Evolutionary conservation across 192 early-diverging fungal species (phyloP), one percentile per base, ranked within the genome.

Genomic region (Podila epigama): DNA sequence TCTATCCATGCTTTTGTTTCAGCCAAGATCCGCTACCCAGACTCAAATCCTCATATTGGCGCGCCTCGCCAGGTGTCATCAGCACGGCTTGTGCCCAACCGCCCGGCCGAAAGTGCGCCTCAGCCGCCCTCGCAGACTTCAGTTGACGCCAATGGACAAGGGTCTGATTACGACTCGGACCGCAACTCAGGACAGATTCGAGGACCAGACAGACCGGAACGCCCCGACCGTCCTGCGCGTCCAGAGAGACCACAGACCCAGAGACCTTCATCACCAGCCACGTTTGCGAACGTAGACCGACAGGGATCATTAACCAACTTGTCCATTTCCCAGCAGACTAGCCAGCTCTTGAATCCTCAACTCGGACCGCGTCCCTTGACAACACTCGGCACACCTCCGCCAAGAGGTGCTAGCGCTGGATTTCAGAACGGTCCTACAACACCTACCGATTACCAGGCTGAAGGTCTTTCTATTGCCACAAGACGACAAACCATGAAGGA

Each of bases 11-110:
- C 15, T 51, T 51, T 28, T 34, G 6, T 13, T 6, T 22, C 22
- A 73, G 70, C 70, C 34, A 66, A 64, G 28, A 73, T 73, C 42
- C 70, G 58, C 9, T 73, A 65, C 51, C 63, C 55, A 15, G 70
- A 73, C 29, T 54, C 59, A 1, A 18, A 22, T 1, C 44, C 61
- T n/a, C 34, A 50, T 35, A 6, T 28, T 1, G 51, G 22, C 12
- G 15, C 54, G 22, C 70, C 70, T n/a, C 70, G 70, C 20, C 70
- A 73, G 27, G 70, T 66, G 32, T 60, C 56, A 5, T 73, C 70
- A 12, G 62, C 70, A 44, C 64, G 51, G 48, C 70, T 73, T 5
- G 41, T 52, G 22, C 69, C 69, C 1, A 59, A 50, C 29, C 55
- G 69, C 5, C 50, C 54, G 15, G 50, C n/a, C 16, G 69, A 41